Conservation (phyloP, 2,329 filamentous ascomycete genomes). For the Neonectria sp. region DNA sequence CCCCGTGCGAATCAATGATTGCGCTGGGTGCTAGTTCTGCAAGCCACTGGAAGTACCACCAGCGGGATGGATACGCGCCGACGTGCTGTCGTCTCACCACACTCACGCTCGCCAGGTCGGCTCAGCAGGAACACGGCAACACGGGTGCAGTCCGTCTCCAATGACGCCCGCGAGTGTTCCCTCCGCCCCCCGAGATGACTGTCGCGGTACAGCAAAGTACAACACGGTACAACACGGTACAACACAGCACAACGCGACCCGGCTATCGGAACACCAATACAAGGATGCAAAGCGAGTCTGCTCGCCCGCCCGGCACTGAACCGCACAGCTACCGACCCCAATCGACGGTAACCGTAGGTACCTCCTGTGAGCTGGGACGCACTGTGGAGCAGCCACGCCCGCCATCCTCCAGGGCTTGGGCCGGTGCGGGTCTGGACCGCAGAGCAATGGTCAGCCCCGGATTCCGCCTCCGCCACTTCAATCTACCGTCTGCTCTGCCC, state of each 20-base stretch:
- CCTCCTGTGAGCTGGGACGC: neutral
- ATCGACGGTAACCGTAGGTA: neutral
- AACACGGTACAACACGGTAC: neutral
- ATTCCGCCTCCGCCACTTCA: constrained; percentile 46
- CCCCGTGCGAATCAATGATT: constrained; percentile 42
- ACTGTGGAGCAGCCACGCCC: constrained; percentile 29
- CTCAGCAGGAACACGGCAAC: constrained; percentile 38
- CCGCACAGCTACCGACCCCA: neutral
- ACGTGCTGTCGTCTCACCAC: constrained; percentile 42
- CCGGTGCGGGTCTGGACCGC: constrained; percentile 41
- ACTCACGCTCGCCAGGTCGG: constrained; percentile 33
- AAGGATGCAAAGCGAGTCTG: neutral
- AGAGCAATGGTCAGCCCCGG: constrained; percentile 43
- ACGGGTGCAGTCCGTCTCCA: constrained; percentile 16
- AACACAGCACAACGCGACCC: neutral
- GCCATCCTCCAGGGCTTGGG: constrained; percentile 31
- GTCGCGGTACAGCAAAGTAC: neutral
- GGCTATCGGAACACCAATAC: neutral
- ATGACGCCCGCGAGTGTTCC: neutral
- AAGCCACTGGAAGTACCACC: constrained; percentile 22
- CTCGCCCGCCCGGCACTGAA: neutral
- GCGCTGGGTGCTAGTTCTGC: constrained; percentile 35
- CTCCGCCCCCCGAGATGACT: neutral
- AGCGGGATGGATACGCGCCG: constrained; percentile 32
- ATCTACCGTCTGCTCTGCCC: constrained; percentile 42